Conservation (phyloP, 2,329 filamentous ascomycete species). For the Massarina eburnea region DNA sequence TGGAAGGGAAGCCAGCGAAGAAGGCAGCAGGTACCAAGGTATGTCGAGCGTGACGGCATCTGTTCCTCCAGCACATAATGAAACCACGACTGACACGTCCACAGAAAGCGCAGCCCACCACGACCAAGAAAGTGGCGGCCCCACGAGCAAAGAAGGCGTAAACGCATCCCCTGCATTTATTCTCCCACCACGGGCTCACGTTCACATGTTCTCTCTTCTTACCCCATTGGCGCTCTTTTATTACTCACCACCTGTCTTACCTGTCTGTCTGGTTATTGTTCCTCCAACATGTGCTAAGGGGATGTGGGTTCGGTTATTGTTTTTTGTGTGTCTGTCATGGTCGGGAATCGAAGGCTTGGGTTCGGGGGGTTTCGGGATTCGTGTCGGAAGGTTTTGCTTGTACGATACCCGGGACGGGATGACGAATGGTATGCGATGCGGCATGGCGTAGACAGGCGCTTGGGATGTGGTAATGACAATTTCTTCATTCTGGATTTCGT, state of each 20-base stretch:
- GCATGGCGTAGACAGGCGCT: background rate
- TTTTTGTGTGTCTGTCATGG: background rate
- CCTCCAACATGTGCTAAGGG: background rate
- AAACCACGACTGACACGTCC: background rate
- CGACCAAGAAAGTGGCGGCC: constrained; percentile 18
- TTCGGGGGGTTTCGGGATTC: background rate
- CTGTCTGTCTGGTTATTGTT: background rate
- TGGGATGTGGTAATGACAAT: background rate
- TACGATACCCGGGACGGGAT: background rate
- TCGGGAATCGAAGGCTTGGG: background rate
- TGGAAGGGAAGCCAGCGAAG: constrained; percentile 29
- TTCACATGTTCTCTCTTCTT: no score
- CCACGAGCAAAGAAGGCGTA: constrained; percentile 17
- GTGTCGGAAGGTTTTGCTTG: background rate
- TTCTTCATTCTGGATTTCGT: background rate
- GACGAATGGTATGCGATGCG: background rate
- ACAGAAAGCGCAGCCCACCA: constrained; percentile 17
- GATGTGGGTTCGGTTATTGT: background rate
- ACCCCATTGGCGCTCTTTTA: no score
- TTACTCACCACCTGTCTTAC: no score
- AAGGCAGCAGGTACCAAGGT: constrained; percentile 17
- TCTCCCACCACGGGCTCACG: background rate
- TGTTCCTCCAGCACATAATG: no score
- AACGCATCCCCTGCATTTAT: background rate
- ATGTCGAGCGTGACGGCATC: no score